Evolutionary conservation across 2,329 filamentous ascomycete genomes (phyloP).

Genomic region (Botrytis porri): DNA sequence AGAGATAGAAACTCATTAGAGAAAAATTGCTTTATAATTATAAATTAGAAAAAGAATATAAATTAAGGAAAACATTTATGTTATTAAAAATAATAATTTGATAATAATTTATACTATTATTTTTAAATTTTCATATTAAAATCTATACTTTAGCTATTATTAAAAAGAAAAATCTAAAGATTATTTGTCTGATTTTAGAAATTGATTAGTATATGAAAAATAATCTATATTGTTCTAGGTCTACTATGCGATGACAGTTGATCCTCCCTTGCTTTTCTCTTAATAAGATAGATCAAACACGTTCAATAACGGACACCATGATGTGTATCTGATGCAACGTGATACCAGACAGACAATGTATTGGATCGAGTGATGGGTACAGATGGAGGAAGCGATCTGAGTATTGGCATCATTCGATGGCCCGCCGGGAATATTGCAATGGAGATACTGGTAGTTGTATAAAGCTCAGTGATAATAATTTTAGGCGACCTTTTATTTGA

Average conservation of each 20-base stretch:
- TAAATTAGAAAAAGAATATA: no score
- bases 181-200: neutral
- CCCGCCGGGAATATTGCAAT: neutral
- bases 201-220: neutral
- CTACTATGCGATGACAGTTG: neutral
- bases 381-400: fast-evolving
- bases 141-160: no score
- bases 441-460: neutral
- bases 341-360: neutral
- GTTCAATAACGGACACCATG: neutral
- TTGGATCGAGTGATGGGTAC: neutral
- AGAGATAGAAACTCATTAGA: no score
- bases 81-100: no score
- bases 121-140: no score
- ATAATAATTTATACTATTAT: no score
- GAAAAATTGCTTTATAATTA: no score
- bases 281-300: neutral
- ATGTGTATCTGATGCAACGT: neutral
- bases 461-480: neutral
- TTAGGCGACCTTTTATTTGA: neutral
- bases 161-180: no score
- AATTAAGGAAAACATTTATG: no score
- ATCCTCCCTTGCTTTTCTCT: neutral
- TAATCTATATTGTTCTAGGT: neutral
- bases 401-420: fast-evolving